A percentile compares a stretch with the other conserved stretches of the same genome.
Evolutionary conservation across 1,284 basidiomycete genomes (phyloP).

Genomic region (Ganoderma sp.): DNA sequence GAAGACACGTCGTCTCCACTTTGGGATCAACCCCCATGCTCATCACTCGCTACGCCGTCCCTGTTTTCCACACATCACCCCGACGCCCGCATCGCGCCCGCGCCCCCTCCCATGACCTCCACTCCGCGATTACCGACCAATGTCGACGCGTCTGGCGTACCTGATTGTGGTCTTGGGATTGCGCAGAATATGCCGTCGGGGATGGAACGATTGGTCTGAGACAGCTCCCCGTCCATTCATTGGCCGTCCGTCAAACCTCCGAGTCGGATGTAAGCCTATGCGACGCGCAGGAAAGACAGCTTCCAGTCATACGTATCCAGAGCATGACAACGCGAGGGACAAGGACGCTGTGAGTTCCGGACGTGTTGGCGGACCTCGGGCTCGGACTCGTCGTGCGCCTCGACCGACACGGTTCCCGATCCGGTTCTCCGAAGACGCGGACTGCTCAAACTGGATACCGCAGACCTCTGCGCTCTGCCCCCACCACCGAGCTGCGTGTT

Average conservation of each 20-base stretch:
- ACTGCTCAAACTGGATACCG: too few species aligned
- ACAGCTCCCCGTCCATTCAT: neutral
- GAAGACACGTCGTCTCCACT: slow-evolving; percentile 5
- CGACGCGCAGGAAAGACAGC: neutral
- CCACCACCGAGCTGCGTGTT: neutral
- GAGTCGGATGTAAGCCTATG: neutral
- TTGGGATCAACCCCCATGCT: slow-evolving; percentile 11
- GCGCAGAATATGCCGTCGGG: neutral
- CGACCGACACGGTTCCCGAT: too few species aligned
- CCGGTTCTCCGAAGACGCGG: too few species aligned
- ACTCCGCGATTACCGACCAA: slow-evolving; percentile 7
- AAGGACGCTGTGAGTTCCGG: neutral
- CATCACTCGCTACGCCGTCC: slow-evolving; percentile 21
- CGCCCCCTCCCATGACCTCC: slow-evolving; percentile 17
- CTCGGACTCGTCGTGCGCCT: too few species aligned
- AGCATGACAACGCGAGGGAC: neutral
- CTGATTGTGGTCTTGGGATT: slow-evolving; percentile 7
- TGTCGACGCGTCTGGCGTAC: slow-evolving; percentile 5
- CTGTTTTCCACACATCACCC: slow-evolving; percentile 26
- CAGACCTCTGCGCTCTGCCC: too few species aligned
- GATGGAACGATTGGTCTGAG: neutral
- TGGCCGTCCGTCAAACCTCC: neutral
- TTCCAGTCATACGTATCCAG: slow-evolving; percentile 1
- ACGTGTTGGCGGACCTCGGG: too few species aligned
- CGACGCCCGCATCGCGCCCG: slow-evolving; percentile 2